Conservation (phyloP, 371 early-diverging fungal species). For the Apophysomyces ossiformis region DNA sequence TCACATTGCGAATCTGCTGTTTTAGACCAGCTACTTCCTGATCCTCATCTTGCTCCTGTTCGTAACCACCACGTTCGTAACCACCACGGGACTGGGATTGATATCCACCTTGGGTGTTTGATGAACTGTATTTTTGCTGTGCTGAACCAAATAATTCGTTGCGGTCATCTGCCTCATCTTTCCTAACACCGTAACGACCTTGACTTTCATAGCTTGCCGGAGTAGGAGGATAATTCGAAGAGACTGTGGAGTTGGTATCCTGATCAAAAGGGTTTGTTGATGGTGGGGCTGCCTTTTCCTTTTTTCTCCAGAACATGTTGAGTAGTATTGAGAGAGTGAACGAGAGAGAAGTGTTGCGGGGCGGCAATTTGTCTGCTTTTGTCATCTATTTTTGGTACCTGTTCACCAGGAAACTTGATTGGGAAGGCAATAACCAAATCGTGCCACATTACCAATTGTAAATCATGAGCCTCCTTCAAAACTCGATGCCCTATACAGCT, state of each 20-base stretch:
- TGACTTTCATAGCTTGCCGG: slow-evolving; percentile 16
- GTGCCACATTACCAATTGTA: too few relatives aligned
- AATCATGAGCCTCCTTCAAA: too few relatives aligned
- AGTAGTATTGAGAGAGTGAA: neutral
- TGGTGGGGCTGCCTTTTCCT: slow-evolving; percentile 23
- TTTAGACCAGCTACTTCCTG: slow-evolving; percentile 61
- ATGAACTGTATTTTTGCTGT: slow-evolving; percentile 40
- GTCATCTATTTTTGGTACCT: slow-evolving; percentile 2
- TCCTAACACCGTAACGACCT: slow-evolving; percentile 16
- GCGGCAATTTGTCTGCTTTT: slow-evolving; percentile 2
- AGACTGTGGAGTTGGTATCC: slow-evolving; percentile 3
- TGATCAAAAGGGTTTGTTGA: slow-evolving; percentile 31
- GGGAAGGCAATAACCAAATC: too few relatives aligned
- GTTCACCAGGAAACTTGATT: neutral
- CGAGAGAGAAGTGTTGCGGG: neutral
- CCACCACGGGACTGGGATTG: too few relatives aligned
- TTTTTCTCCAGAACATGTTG: slow-evolving; percentile 33
- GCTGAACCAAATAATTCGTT: slow-evolving; percentile 62
- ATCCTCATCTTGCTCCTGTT: slow-evolving; percentile 31
- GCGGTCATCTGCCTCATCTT: slow-evolving; percentile 29
- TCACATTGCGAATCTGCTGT: slow-evolving; percentile 66
- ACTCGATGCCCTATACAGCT: too few relatives aligned
- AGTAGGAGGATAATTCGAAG: neutral
- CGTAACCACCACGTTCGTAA: neutral
- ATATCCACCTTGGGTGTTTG: neutral